Conservation (phyloP, 805 yeast species). For the Zygoascus flipseniorum region DNA sequence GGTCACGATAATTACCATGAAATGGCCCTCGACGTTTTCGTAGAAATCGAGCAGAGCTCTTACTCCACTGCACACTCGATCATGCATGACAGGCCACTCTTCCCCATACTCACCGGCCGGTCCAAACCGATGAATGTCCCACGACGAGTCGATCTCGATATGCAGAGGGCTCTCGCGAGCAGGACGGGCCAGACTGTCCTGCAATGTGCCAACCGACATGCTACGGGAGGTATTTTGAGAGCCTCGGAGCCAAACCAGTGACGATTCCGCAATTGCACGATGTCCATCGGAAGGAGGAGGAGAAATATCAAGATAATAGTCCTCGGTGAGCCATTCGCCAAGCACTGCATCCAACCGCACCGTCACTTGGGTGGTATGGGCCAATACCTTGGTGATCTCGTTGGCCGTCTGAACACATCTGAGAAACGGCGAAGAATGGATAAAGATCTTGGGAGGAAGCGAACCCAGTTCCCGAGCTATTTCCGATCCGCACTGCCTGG, state of each 20-base stretch:
- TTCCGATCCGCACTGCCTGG: constrained; percentile 19
- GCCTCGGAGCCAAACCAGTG: constrained; percentile 17
- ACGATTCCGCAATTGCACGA: constrained; percentile 18
- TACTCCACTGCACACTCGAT: constrained; percentile 24
- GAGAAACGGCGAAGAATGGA: constrained; percentile 30
- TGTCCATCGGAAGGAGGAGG: constrained; percentile 33
- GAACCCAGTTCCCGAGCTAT: constrained; percentile 8
- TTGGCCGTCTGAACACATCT: constrained; percentile 32
- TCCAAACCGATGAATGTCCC: constrained; percentile 23
- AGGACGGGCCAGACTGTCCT: background rate
- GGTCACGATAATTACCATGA: constrained; percentile 26
- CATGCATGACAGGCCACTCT: constrained; percentile 30
- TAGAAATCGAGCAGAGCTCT: constrained; percentile 20
- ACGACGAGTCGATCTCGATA: constrained; percentile 15
- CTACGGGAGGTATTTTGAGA: background rate
- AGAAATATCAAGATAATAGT: constrained; percentile 25
- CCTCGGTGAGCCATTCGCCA: constrained; percentile 34
- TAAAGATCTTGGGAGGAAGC: constrained; percentile 8
- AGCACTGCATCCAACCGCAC: constrained; percentile 25
- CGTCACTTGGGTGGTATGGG: background rate
- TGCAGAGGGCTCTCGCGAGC: constrained; percentile 1
- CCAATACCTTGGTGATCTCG: constrained; percentile 19
- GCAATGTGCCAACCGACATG: background rate
- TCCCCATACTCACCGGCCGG: constrained; percentile 30
- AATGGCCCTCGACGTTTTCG: constrained; percentile 2